These are phyloP conservation scores for Leishmania tarentolae DNA, from an alignment of 208 protist genomes.

Conservation along the genomic window DNA sequence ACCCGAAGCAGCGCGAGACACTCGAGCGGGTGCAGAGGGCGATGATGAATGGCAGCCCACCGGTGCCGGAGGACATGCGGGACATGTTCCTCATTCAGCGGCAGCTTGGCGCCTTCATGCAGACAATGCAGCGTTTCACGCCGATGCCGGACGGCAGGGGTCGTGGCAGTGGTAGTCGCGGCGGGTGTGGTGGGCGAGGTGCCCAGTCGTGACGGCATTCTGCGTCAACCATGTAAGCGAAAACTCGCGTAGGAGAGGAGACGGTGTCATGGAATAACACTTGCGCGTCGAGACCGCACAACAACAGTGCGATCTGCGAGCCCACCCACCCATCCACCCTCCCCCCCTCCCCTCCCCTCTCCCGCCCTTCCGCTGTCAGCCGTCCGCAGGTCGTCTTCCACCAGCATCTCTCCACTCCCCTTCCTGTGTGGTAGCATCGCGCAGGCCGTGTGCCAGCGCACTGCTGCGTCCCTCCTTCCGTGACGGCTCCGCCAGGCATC, in stretches of 20 bases:
- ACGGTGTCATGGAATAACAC: not conserved
- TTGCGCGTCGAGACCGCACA: not conserved
- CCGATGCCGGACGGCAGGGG: slow-evolving; percentile 10
- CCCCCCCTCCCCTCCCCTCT: too few relatives aligned
- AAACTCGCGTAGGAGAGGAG: not conserved
- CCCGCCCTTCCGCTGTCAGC: not conserved
- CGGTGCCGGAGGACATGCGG: slow-evolving; percentile 57
- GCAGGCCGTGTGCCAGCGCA: too few relatives aligned
- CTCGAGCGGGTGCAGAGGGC: slow-evolving; percentile 62
- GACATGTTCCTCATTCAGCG: slow-evolving; percentile 80
- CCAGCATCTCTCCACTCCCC: not conserved
- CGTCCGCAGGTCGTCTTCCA: too few relatives aligned
- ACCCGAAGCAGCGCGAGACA: slow-evolving; percentile 47
- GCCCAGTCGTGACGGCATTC: not conserved
- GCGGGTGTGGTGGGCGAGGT: not conserved
- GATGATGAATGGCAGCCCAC: slow-evolving; percentile 56
- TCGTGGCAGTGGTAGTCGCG: not conserved
- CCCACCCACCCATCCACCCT: too few relatives aligned
- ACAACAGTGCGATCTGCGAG: too few relatives aligned
- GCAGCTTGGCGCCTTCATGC: slow-evolving; percentile 77
- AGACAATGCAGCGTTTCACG: slow-evolving; percentile 72
- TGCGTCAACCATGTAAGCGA: not conserved
- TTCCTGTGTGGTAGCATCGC: too few relatives aligned
- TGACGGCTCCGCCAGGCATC: too few relatives aligned
- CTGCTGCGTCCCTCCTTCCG: not conserved